A percentile compares a stretch with the other conserved stretches of the same genome.
These are phyloP conservation scores for Rosa multiflora DNA, from an alignment of 306 rosid genomes.

Conservation along the genomic window DNA sequence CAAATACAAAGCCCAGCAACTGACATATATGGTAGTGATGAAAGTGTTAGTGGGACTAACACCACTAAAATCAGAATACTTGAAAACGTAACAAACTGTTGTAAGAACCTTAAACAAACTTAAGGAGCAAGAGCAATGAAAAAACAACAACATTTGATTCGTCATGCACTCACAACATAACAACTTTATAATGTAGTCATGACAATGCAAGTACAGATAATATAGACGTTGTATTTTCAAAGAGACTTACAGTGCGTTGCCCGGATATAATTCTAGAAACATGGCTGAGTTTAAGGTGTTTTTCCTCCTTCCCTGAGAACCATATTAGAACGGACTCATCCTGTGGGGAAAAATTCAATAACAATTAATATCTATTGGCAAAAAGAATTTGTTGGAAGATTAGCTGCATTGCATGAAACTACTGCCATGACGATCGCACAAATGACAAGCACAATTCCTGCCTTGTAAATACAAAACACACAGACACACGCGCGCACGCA, in stretches of 20 bases:
- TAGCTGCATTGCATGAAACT: slow-evolving; percentile 9
- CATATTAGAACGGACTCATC: slow-evolving; percentile 95
- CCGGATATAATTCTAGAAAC: slow-evolving; percentile 97
- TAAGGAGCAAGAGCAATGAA: background rate
- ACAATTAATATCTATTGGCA: slow-evolving; percentile 21
- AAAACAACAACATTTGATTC: background rate
- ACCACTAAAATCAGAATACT: background rate
- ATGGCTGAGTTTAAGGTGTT: slow-evolving; percentile 83
- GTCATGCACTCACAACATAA: background rate
- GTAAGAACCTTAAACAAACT: background rate
- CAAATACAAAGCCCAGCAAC: background rate
- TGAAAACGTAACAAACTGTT: background rate
- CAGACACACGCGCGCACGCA: background rate
- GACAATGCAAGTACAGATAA: slow-evolving; percentile 20
- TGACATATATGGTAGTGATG: background rate
- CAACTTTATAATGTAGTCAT: background rate
- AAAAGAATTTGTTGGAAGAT: slow-evolving; percentile 21
- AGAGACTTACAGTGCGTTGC: slow-evolving; percentile 85
- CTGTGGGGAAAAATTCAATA: slow-evolving; percentile 54
- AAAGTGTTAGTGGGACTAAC: background rate
- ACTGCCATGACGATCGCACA: background rate
- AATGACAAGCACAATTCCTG: background rate
- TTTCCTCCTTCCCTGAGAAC: slow-evolving; percentile 98
- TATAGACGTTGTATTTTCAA: slow-evolving; percentile 22
- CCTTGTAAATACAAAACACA: background rate